phyloP scores from a whole-genome alignment of 306 rosid species.

The Fragaria vesca region DNA sequence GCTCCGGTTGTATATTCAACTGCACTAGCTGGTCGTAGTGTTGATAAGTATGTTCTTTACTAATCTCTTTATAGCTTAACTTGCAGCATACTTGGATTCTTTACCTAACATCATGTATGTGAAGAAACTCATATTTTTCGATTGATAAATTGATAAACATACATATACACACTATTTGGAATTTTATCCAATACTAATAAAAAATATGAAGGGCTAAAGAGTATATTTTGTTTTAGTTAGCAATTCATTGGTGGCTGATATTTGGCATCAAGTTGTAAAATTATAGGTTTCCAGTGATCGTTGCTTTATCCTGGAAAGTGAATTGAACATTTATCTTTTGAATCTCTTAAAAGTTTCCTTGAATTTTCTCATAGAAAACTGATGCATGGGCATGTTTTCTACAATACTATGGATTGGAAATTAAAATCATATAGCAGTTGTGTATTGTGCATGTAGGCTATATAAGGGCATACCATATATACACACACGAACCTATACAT shows the following conservation, averaged over 20 bases:
- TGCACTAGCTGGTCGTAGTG: conserved; percentile 80
- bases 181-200: background rate
- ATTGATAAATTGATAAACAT: background rate
- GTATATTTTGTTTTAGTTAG: background rate
- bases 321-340: background rate
- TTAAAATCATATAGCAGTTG: background rate
- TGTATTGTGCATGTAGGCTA: background rate
- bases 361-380: background rate
- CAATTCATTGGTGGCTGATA: background rate
- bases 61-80: background rate
- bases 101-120: background rate
- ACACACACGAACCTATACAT: background rate
- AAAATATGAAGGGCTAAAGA: background rate
- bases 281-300: background rate
- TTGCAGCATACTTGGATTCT: background rate
- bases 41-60: conserved; percentile 68
- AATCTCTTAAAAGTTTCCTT: too few species aligned
- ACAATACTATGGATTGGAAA: background rate
- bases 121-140: background rate
- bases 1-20: conserved; percentile 93
- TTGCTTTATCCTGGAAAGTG: background rate
- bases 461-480: background rate
- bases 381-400: background rate
- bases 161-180: background rate
- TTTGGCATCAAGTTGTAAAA: background rate